Conservation (phyloP, 345 rosid genomes). For the Clarkia xantiana region DNA sequence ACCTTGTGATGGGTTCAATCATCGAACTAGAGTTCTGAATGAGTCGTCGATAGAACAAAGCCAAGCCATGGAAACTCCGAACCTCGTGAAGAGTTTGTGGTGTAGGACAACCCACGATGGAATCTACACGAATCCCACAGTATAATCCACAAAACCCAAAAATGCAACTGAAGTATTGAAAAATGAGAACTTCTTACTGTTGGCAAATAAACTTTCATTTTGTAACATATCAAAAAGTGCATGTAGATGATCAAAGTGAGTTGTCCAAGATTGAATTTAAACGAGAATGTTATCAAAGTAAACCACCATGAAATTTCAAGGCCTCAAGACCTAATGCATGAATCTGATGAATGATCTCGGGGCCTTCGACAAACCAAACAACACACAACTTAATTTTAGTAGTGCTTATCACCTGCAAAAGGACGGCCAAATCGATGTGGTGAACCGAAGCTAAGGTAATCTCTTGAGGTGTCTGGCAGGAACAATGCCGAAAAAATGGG, state of each 20-base stretch:
- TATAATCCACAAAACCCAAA: background rate
- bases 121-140: background rate
- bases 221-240: background rate
- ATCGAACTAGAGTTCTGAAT: constrained; percentile 2
- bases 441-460: no score
- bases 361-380: no score
- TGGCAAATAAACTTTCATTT: background rate
- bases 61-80: constrained; percentile 1
- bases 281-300: no score
- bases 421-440: no score
- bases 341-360: no score
- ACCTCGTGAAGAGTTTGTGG: background rate
- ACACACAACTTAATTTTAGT: no score
- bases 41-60: background rate
- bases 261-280: no score
- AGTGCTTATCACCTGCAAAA: no score
- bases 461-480: no score
- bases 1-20: background rate
- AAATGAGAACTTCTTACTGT: background rate
- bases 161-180: background rate
- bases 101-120: background rate
- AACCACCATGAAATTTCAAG: no score
- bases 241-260: no score
- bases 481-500: no score
- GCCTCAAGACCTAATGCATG: background rate